Conservation (phyloP, 805 yeast genomes). For the Yarrowia yakushimensis region DNA sequence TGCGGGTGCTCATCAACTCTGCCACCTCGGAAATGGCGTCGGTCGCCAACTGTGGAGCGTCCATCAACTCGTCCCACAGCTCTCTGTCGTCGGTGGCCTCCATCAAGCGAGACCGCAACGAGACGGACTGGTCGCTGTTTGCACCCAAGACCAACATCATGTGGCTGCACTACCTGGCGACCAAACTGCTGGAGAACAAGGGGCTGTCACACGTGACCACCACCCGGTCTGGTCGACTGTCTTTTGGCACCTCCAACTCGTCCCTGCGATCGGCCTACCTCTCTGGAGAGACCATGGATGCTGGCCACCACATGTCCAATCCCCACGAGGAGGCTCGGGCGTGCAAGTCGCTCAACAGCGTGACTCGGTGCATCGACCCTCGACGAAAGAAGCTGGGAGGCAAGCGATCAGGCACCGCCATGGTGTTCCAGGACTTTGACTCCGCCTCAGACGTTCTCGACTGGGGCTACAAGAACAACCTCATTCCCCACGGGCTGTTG, state of each 20-base stretch:
- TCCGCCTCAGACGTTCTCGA: conserved; percentile 31
- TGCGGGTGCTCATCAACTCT: conserved; percentile 42
- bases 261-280: conserved; percentile 29
- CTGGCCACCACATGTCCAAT: background rate
- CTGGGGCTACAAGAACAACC: conserved; percentile 31
- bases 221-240: conserved; percentile 31
- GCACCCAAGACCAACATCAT: conserved; percentile 52
- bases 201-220: conserved; percentile 30
- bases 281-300: conserved; percentile 23
- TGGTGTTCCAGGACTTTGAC: conserved; percentile 32
- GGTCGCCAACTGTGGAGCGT: background rate
- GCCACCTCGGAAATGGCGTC: background rate
- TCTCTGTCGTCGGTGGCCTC: conserved; percentile 1
- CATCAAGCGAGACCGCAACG: conserved; percentile 11
- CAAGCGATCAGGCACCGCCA: conserved; percentile 19
- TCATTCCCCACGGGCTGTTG: conserved; percentile 26
- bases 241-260: conserved; percentile 29
- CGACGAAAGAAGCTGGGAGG: conserved; percentile 31
- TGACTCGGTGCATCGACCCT: conserved; percentile 32
- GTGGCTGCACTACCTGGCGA: conserved; percentile 64
- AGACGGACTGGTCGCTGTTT: conserved; percentile 48
- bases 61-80: conserved; percentile 16
- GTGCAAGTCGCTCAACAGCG: conserved; percentile 28
- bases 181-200: conserved; percentile 47
- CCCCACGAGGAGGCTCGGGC: conserved; percentile 30